Evolutionary conservation across 2,329 filamentous ascomycete species (phyloP).

Genomic region (Ophiosphaerella herpotricha): DNA sequence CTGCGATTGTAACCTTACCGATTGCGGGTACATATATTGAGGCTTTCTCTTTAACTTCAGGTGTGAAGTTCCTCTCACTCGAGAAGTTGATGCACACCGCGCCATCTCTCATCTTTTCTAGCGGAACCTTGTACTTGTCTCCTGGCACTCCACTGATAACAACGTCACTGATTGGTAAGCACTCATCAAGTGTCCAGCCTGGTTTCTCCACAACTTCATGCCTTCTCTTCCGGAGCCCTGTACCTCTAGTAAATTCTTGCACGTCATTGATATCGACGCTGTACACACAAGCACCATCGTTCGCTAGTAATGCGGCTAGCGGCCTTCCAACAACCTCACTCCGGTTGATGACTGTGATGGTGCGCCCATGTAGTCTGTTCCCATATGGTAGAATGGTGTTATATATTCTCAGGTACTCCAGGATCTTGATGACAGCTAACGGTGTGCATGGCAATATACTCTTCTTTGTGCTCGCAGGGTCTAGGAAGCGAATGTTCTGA

Average conservation of each 20-base stretch:
- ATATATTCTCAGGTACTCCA: conserved; percentile 95
- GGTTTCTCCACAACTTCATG: conserved; percentile 87
- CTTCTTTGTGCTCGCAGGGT: conserved; percentile 80
- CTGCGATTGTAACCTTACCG: conserved; percentile 95
- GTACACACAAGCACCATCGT: conserved; percentile 95
- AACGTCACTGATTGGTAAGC: conserved; percentile 86
- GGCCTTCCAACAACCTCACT: conserved; percentile 95
- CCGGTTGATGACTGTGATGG: conserved; percentile 94
- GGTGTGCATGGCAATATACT: conserved; percentile 95
- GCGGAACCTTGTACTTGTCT: conserved; percentile 87
- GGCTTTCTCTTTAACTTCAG: conserved; percentile 90
- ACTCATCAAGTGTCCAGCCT: conserved; percentile 78
- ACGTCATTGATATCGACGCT: conserved; percentile 91
- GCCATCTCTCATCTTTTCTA: conserved; percentile 80
- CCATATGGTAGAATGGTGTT: conserved; percentile 92
- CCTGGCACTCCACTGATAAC: conserved; percentile 91
- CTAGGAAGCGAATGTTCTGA: conserved; percentile 94
- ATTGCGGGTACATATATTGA: conserved; percentile 97
- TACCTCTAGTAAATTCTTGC: conserved; percentile 87
- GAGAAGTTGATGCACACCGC: conserved; percentile 99
- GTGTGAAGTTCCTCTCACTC: conserved; percentile 90
- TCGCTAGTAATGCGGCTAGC: conserved; percentile 88
- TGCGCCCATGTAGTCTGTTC: conserved; percentile 90
- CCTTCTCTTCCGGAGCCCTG: conserved; percentile 80
- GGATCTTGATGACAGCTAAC: conserved; percentile 92